Base-by-base conservation (phyloP, 2,329 filamentous ascomycete genomes). In the Talaromyces pinophilus region DNA sequence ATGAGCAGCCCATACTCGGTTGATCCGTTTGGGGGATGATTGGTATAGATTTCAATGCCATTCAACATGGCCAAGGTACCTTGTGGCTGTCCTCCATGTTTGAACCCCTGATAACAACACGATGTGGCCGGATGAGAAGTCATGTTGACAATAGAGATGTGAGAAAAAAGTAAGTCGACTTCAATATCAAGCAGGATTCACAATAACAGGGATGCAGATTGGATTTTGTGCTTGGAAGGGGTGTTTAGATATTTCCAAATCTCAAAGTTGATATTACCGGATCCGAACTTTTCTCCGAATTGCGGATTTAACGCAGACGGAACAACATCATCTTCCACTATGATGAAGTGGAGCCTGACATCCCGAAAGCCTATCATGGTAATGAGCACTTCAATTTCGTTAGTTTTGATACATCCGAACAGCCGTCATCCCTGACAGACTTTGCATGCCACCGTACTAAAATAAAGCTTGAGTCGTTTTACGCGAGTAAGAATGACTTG, bases 21-120 rank as follows among this genome's bases (percentile, higher is more conserved):
- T 13, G 62, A 50, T 13, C 17, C 15, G 40, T 46, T 50, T 15
- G 25, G 25, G 3, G 62, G 62, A 22, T 64, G 48, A 10, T 40
- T 64, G 7, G 30, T 59, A 33, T 64, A 64, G 10, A 64, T 19
- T 22, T 64, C 62, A 25, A 64, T 38, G 30, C 17, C 62, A 35
- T 64, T n/a, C 35, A 64, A 22, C 28, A 35, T 64, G 28, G 52
- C 38, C 11, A 64, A 19, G 40, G 15, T 50, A 11, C 62, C 62
- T 7, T 1, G 17, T 5, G 62, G 25, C 30, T 33, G 11, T n/a
- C 62, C 62, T 15, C 48, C 52, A 17, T 64, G 52, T 30, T 59
- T 55, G 33, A 64, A 30, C 3, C 62, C 62, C 10, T 48, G 50
- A 17, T 46, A 57, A 25, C 52, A 64, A 19, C 62, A 64, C 8